Base-by-base conservation (phyloP, 768 basidiomycete species). In the Hygrocybe coccinea region DNA sequence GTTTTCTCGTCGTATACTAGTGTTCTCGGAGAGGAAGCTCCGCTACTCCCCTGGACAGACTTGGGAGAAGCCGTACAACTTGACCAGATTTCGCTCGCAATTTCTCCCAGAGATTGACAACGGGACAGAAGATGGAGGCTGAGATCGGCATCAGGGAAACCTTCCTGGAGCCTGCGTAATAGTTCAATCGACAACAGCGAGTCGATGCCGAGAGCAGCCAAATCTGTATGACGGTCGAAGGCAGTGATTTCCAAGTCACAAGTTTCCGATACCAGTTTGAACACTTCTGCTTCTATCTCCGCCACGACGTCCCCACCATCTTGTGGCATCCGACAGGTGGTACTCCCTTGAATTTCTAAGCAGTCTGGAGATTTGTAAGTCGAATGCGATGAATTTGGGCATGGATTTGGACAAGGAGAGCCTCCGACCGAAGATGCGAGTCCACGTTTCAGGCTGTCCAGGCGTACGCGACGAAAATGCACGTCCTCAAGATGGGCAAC, bases 171-270 rank as follows among this genome's bases (percentile, higher is more conserved):
- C 33, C 68, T 71, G 6, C 67, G 64, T 15, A 69, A 65, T 7
- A 84, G 68, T 64, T 88, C 85, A 53, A 86, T 82, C 19, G 80
- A 78, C 67, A 79, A 81, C 56, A 87, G 66, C 1, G 85, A 87
- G 60, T 87, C 84, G 48, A 87, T 71, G 1, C 86, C 85, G 8
- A 87, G 75, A 3, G 74, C 67, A 10, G 72, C 73, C 15, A 89
- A 67, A 47, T 82, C 77, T 0, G 65, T 64, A 25, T 75, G 67
- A 36, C 75, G 38, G 39, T 73, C 70, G 21, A 75, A 53, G 1
- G 63, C 52, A 10, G 72, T 62, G 0, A 67, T 52, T n/a, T 71
- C 70, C 38, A 80, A 62, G 41, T 66, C 73, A 56, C 79, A 79
- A 7, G 72, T 66, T 29, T 74, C 72, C 4, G 76, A 70, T 14